Percentiles rank a stretch among this genome's conserved stretches.
Evolutionary conservation across 495 filamentous ascomycete species (phyloP).

Genomic region (Lasiosphaeria miniovina): DNA sequence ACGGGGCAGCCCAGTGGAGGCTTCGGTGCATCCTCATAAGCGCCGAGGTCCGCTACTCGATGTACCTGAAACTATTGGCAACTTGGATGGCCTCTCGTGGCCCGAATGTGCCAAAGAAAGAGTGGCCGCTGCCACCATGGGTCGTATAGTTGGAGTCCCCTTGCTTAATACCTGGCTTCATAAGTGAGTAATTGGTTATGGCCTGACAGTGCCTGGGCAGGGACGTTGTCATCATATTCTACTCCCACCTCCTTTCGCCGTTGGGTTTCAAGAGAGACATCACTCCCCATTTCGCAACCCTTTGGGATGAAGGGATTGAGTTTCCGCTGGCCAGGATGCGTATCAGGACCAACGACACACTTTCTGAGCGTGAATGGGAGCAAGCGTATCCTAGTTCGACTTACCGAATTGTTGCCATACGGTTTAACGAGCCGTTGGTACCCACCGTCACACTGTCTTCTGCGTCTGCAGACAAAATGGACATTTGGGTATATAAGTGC

Average conservation of each 20-base stretch:
- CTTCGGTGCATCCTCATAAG: conserved; percentile 12
- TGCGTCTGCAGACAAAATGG: too few relatives aligned
- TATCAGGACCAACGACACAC: not conserved
- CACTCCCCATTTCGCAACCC: not conserved
- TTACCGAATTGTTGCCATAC: conserved; percentile 1
- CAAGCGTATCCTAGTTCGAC: not conserved
- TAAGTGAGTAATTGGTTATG: not conserved
- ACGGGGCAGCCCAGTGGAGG: not conserved
- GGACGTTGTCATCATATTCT: conserved; percentile 16
- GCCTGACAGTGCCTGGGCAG: not conserved
- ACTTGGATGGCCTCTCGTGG: conserved; percentile 8
- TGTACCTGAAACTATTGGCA: conserved; percentile 10
- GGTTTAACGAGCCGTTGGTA: too few relatives aligned
- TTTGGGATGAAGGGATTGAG: not conserved
- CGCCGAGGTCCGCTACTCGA: conserved; percentile 11
- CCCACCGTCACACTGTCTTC: not conserved
- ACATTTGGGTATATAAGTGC: too few relatives aligned
- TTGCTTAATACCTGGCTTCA: too few relatives aligned
- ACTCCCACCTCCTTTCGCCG: conserved; percentile 11
- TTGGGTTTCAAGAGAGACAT: conserved; percentile 2
- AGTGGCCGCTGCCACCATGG: not conserved
- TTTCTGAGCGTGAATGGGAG: not conserved
- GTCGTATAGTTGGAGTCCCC: too few relatives aligned
- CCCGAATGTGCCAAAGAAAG: not conserved
- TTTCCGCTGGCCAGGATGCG: not conserved